These are phyloP conservation scores for Acorus gramineus DNA, from an alignment of 106 monocot species.

Conservation along the genomic window DNA sequence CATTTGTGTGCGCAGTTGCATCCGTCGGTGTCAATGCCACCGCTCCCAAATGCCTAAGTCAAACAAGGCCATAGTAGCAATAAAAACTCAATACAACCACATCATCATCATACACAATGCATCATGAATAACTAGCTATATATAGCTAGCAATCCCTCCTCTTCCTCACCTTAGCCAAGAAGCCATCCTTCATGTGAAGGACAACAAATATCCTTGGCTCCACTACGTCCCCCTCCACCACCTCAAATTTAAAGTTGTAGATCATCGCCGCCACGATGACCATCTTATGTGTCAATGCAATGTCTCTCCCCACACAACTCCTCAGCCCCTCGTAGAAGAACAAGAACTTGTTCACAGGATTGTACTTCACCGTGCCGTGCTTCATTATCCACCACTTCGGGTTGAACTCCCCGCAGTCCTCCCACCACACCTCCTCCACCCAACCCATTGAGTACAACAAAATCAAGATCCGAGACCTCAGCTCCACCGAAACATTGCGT, in stretches of 20 bases:
- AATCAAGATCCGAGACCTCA: conserved; percentile 25
- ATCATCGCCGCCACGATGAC: conserved; percentile 30
- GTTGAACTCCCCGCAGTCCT: conserved; percentile 50
- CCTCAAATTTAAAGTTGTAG: conserved; percentile 29
- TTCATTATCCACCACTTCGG: conserved; percentile 61
- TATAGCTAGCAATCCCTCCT: conserved; percentile 13
- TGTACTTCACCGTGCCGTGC: conserved; percentile 28
- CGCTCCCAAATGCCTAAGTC: no score
- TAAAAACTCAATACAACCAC: no score
- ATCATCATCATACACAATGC: no score
- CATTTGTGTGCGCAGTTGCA: no score
- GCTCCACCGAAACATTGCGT: conserved; percentile 18
- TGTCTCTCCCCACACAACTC: conserved; percentile 62
- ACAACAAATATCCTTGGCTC: conserved; percentile 45
- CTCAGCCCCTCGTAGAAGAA: conserved; percentile 69
- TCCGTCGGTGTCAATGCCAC: no score
- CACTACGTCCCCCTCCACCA: conserved; percentile 31
- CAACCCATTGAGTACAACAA: conserved; percentile 40
- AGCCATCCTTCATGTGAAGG: conserved; percentile 65
- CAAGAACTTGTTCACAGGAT: conserved; percentile 64
- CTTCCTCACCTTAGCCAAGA: conserved; percentile 38
- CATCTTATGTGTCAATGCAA: conserved; percentile 46
- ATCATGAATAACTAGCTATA: no score
- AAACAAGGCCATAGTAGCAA: no score
- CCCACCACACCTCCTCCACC: conserved; percentile 58